Evolutionary conservation across 1,139 yeast genomes (phyloP), one percentile per base, ranked within the genome.

Genomic region (Spathaspora jeffriesii): DNA sequence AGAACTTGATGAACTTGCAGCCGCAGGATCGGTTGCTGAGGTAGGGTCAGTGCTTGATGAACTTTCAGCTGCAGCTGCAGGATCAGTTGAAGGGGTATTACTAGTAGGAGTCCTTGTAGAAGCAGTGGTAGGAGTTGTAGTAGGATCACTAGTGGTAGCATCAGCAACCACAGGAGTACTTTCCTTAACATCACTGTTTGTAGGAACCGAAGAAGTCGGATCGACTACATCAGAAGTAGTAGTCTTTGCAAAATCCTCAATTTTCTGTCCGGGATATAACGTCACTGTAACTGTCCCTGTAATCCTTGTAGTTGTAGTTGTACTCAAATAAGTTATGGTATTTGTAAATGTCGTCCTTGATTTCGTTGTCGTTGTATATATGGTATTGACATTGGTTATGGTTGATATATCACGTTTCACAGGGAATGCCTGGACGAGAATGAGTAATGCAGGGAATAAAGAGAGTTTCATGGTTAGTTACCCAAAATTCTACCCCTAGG

Each of bases 341-440:
- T 34, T 34, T 9, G 38, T 34, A 18, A 34, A 15, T 17, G 38
- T 15, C 11, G 38, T 18, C n/a, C 14, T 73, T 3, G 71, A 65
- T 7, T 78, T 74, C 40, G 70, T 74, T 7, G 80, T 75, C 13
- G 79, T 78, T 34, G 79, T 75, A 56, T 73, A 75, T 42, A 65
- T 62, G 22, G 79, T 75, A 42, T 34, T n/a, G 11, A 17, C 13
- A 18, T 17, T 34, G 2, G 38, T 34, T 34, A 18, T 34, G 8
- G 38, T 34, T 10, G 15, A 7, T 14, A 18, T 22, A 34, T 34
- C 38, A 18, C 38, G 17, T 34, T 34, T 34, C 17, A 34, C 38
- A 34, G 38, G 38, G 9, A 34, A 34, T 34, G 38, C 38, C 5
- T 34, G 22, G 11, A 22, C 17, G 38, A 34, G 4, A 9, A 34